These are phyloP conservation scores for Acanthochlamys bracteata DNA, from an alignment of 106 monocot species.

Conservation along the genomic window DNA sequence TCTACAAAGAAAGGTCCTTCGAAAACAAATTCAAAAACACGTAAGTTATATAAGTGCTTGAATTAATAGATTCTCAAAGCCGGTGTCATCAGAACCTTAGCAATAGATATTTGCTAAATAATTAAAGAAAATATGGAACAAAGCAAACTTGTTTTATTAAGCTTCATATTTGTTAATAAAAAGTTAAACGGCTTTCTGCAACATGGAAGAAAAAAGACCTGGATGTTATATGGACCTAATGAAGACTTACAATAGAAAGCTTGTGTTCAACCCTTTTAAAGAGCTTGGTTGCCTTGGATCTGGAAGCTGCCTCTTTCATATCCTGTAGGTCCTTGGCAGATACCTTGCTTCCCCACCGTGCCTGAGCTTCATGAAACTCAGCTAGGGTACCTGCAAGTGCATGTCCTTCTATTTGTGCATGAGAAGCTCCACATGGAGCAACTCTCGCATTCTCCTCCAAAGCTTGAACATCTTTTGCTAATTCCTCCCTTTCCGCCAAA, in stretches of 20 bases:
- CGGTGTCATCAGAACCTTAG: too few relatives aligned
- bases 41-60: too few relatives aligned
- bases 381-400: conserved; percentile 85
- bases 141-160: too few relatives aligned
- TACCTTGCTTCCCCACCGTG: conserved; percentile 83
- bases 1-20: too few relatives aligned
- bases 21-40: too few relatives aligned
- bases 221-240: too few relatives aligned
- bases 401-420: conserved; percentile 36
- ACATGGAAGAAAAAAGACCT: too few relatives aligned
- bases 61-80: too few relatives aligned
- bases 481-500: conserved; percentile 84
- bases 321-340: conserved; percentile 48
- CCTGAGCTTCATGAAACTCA: conserved; percentile 88
- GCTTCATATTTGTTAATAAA: too few relatives aligned
- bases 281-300: conserved; percentile 34
- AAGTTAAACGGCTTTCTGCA: too few relatives aligned
- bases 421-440: conserved; percentile 15
- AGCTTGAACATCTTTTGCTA: conserved; percentile 74
- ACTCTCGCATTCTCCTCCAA: conserved; percentile 66
- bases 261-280: conserved; percentile 85
- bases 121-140: too few relatives aligned
- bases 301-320: conserved; percentile 77
- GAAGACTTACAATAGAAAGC: conserved; percentile 73
- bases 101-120: too few relatives aligned